phyloP scores from a whole-genome alignment of 768 basidiomycete genomes.

The Multifurca ochricompacta region DNA sequence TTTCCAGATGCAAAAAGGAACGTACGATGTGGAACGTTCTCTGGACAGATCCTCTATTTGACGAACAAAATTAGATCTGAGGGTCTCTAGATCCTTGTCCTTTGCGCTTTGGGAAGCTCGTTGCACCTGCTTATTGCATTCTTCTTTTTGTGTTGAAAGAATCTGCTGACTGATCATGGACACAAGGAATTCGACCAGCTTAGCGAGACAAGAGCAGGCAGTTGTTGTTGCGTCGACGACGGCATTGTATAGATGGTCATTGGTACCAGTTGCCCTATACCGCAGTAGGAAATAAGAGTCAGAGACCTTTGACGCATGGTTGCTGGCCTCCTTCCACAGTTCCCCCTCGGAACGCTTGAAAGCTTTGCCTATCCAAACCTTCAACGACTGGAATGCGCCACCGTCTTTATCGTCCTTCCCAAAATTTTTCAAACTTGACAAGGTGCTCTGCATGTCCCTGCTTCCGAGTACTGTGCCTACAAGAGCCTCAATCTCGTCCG shows the following conservation, averaged over 20 bases:
- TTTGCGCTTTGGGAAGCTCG: no score
- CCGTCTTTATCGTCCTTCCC: not conserved
- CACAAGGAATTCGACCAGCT: not conserved
- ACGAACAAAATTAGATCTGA: not conserved
- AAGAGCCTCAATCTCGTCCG: not conserved
- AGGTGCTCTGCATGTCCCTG: no score
- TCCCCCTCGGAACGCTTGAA: no score
- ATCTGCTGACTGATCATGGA: not conserved
- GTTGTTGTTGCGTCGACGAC: not conserved
- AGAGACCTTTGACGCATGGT: no score
- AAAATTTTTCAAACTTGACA: not conserved
- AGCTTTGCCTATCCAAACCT: not conserved
- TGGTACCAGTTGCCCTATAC: not conserved
- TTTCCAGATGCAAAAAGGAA: not conserved
- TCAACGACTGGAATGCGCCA: no score
- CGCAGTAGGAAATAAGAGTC: slow-evolving; percentile 4
- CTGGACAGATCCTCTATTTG: not conserved
- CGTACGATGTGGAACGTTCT: no score
- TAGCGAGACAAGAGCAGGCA: not conserved
- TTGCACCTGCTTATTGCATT: no score
- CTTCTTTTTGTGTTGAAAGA: no score
- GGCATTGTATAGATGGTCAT: no score
- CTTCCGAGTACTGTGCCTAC: no score
- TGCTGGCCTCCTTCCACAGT: no score
- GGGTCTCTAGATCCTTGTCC: not conserved